A percentile compares a stretch with the other conserved stretches of the same genome.
Conservation (phyloP, 331 rosid species). For the Quercus phellos region DNA sequence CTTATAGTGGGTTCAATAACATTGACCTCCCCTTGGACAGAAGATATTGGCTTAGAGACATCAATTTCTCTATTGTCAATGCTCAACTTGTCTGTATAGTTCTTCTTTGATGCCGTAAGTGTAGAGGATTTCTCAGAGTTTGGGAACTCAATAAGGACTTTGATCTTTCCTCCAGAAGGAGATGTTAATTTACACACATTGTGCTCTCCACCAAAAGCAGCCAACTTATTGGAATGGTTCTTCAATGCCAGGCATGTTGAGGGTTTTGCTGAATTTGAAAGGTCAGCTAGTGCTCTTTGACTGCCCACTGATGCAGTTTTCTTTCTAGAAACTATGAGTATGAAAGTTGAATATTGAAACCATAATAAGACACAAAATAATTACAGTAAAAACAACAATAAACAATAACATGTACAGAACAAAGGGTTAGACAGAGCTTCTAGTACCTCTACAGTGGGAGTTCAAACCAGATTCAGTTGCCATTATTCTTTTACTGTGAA, state of each 20-base stretch:
- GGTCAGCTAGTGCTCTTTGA: neutral
- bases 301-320: neutral
- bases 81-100: neutral
- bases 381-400: too few relatives aligned
- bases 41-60: neutral
- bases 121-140: neutral
- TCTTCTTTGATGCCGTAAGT: neutral
- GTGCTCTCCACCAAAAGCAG: neutral
- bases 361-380: neutral
- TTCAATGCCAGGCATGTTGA: neutral
- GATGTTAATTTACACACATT: neutral
- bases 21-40: neutral
- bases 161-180: neutral
- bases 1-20: neutral
- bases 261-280: neutral
- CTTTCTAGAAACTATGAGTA: neutral
- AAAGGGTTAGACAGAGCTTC: too few relatives aligned
- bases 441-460: neutral
- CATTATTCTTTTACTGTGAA: neutral
- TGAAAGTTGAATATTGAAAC: neutral
- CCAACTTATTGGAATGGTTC: neutral
- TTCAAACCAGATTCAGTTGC: neutral
- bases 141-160: neutral
- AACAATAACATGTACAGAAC: too few relatives aligned
- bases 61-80: neutral